Evolutionary conservation across 768 basidiomycete species (phyloP), one percentile per base, ranked within the genome.

Genomic region (Auricularia auricula-judae): DNA sequence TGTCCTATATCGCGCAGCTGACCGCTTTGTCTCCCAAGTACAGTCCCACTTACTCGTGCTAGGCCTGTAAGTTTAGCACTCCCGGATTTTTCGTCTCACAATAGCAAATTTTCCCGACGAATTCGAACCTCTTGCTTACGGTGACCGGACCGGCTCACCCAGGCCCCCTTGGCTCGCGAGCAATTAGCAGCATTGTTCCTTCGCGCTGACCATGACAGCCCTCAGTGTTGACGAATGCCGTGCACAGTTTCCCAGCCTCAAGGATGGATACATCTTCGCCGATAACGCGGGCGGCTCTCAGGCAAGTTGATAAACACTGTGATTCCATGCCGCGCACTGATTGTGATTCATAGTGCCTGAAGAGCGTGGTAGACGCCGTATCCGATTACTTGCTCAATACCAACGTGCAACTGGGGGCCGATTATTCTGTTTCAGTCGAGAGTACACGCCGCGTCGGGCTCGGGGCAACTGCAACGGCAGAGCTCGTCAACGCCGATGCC

Each of bases 211-310:
- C 36, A 63, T 64, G 58, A 5, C 66, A 7, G 33, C 69, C 16
- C 70, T 86, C 68, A 80, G 85, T 73, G 76, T 86, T 33, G 68
- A 72, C 18, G 74, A 75, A 68, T 84, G 80, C 54, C 83, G 86
- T 63, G 77, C 81, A 36, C 80, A 81, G 43, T 90, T 91, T 71
- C 89, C 87, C 3, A 74, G 85, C 3, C 76, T 91, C 34, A 72
- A 76, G 36, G 75, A 78, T 1, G 84, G 83, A 1, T 89, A 79
- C 69, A 80, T 88, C 66, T 90, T 82, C 69, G 89, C 79, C 2
- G 89, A 90, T 75, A 91, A 88, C 65, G 89, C 89, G 0, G 89
- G 88, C 0, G 89, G 88, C 7, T 89, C 88, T 2, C 89, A 84
- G 71, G 82, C 68, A 53, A 39, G 66, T 35, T 0, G 33, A 18